Evolutionary conservation across 2,329 filamentous ascomycete species (phyloP).

Genomic region (Xylariaceae sp.): DNA sequence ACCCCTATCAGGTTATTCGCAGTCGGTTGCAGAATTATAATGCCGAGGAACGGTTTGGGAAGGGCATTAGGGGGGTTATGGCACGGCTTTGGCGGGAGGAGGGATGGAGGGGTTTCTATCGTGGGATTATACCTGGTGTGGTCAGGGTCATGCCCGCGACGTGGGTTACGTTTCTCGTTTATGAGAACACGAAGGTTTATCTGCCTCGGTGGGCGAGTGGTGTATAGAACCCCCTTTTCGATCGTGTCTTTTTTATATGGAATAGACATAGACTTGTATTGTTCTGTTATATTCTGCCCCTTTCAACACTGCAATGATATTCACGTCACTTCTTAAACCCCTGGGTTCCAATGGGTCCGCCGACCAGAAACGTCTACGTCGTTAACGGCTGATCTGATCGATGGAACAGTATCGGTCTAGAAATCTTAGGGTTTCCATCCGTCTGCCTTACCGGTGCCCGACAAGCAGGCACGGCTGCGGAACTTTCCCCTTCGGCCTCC

Average conservation of each 20-base stretch:
- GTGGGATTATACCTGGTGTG: conserved; percentile 83
- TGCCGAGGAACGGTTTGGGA: conserved; percentile 67
- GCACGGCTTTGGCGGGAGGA: conserved; percentile 72
- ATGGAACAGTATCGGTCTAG: too few relatives aligned
- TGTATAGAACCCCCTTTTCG: neutral
- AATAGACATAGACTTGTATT: conserved; percentile 7
- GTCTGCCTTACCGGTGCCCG: too few relatives aligned
- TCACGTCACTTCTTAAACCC: too few relatives aligned
- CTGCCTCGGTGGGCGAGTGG: conserved; percentile 43
- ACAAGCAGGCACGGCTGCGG: too few relatives aligned
- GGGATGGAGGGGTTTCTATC: conserved; percentile 80
- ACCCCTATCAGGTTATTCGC: conserved; percentile 90
- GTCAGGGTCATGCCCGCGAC: conserved; percentile 88
- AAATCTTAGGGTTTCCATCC: too few relatives aligned
- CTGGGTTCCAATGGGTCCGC: too few relatives aligned
- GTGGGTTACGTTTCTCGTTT: conserved; percentile 94
- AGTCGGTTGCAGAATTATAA: conserved; percentile 86
- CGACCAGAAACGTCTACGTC: too few relatives aligned
- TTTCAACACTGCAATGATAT: neutral
- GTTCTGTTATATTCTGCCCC: neutral
- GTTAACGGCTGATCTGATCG: too few relatives aligned
- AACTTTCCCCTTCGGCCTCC: too few relatives aligned
- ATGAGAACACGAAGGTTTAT: conserved; percentile 84
- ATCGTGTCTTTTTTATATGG: neutral
- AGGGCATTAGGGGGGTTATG: conserved; percentile 65